Evolutionary conservation across 768 basidiomycete genomes (phyloP).

Genomic region (Strobilomyces echinocephalus): DNA sequence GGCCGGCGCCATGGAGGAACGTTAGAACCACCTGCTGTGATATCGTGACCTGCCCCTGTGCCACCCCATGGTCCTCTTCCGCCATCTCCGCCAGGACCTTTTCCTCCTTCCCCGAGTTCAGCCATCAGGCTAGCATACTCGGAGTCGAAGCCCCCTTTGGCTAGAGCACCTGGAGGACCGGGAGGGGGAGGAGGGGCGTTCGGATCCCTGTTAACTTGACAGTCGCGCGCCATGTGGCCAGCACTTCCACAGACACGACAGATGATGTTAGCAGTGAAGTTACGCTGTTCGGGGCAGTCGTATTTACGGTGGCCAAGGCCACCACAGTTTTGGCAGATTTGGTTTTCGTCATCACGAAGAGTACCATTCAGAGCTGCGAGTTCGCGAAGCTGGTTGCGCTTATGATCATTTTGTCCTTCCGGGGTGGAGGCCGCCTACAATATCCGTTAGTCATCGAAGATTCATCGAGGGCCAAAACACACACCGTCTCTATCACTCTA

Average conservation of each 20-base stretch:
- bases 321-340: conserved; percentile 96
- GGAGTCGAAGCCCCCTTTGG: conserved; percentile 86
- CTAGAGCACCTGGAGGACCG: conserved; percentile 33
- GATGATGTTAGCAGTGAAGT: conserved; percentile 99
- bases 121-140: conserved; percentile 98
- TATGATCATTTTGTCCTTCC: conserved; percentile 99
- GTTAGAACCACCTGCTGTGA: conserved; percentile 62
- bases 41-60: conserved; percentile 55
- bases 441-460: background rate
- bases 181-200: conserved; percentile 57
- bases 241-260: conserved; percentile 98
- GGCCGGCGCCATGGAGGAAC: conserved; percentile 90
- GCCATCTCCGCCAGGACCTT: conserved; percentile 50
- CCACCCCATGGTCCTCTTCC: conserved; percentile 59
- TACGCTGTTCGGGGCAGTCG: conserved; percentile 97
- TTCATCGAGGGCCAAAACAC: conserved; percentile 24
- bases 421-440: conserved; percentile 93
- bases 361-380: conserved; percentile 97
- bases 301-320: conserved; percentile 95
- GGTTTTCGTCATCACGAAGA: conserved; percentile 98
- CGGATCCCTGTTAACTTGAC: conserved; percentile 88
- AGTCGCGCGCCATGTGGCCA: conserved; percentile 99
- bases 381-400: conserved; percentile 97
- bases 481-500: conserved; percentile 93
- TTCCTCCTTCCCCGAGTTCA: conserved; percentile 85